phyloP scores from a whole-genome alignment of 2,329 filamentous ascomycete genomes.

The Didymella lethalis region DNA sequence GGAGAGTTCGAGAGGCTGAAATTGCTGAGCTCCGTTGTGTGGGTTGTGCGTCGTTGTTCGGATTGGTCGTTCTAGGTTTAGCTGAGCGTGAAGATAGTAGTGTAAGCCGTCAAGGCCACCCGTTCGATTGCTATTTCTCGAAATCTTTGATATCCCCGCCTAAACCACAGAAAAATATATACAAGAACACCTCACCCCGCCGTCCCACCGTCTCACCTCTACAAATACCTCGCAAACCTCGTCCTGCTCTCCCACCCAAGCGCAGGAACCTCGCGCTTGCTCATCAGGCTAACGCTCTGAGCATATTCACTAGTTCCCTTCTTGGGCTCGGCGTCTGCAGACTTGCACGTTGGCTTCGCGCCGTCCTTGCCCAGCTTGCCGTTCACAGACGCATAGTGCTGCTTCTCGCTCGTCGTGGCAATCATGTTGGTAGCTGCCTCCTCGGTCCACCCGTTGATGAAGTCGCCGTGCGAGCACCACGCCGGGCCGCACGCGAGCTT shows the following conservation, averaged over 20 bases:
- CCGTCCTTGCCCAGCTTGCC: conserved; percentile 48
- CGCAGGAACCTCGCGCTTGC: conserved; percentile 24
- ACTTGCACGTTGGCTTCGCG: conserved; percentile 44
- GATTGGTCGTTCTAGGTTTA: no score
- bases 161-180: background rate
- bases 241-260: conserved; percentile 15
- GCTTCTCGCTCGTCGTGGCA: conserved; percentile 46
- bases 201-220: background rate
- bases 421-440: conserved; percentile 56
- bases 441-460: conserved; percentile 58
- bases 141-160: background rate
- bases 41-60: no score
- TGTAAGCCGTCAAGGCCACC: conserved; percentile 1
- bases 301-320: conserved; percentile 55
- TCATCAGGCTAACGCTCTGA: conserved; percentile 44
- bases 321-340: conserved; percentile 53
- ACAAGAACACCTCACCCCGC: background rate
- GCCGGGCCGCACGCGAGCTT: conserved; percentile 54
- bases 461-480: conserved; percentile 58
- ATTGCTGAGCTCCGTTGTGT: no score
- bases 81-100: background rate
- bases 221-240: conserved; percentile 14
- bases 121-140: background rate
- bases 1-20: no score
- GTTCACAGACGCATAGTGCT: conserved; percentile 48